A percentile compares a stretch with the other conserved stretches of the same genome.
These are phyloP conservation scores for Alloascoidea africana DNA, from an alignment of 805 yeast genomes.

Conservation along the genomic window DNA sequence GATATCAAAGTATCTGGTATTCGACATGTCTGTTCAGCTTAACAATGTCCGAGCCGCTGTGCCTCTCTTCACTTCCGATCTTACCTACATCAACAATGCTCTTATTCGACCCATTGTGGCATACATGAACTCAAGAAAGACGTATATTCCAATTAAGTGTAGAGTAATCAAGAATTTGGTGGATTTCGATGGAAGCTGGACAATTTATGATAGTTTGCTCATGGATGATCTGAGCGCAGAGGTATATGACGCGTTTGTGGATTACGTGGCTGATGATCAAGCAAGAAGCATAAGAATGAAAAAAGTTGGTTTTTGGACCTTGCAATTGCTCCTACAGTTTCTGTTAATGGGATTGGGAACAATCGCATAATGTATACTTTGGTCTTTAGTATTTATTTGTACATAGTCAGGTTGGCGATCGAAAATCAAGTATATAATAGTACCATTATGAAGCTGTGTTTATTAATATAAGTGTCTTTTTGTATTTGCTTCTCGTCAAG, in stretches of 20 bases:
- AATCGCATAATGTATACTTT: conserved; percentile 24
- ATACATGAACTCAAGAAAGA: conserved; percentile 79
- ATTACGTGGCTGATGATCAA: conserved; percentile 81
- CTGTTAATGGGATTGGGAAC: conserved; percentile 74
- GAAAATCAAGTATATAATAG: too few relatives aligned
- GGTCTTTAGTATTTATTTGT: conserved; percentile 1
- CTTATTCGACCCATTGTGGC: conserved; percentile 90
- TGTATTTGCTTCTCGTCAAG: too few relatives aligned
- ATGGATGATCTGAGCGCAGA: conserved; percentile 87
- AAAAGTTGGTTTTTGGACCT: conserved; percentile 86
- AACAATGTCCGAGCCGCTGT: conserved; percentile 81
- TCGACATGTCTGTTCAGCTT: conserved; percentile 67
- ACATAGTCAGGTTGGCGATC: too few relatives aligned
- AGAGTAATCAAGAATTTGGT: conserved; percentile 60
- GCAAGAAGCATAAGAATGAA: conserved; percentile 54
- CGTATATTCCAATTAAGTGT: conserved; percentile 79
- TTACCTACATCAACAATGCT: conserved; percentile 87
- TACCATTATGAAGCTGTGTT: too few relatives aligned
- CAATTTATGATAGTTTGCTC: conserved; percentile 75
- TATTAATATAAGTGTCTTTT: too few relatives aligned
- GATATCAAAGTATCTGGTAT: conserved; percentile 40
- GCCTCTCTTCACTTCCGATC: conserved; percentile 75
- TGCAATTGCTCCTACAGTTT: conserved; percentile 71
- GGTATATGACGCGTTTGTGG: conserved; percentile 81
- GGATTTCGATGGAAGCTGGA: conserved; percentile 96